These are phyloP conservation scores for Filobasidium uniguttulatum DNA, from an alignment of 1,284 basidiomycete species.

Conservation along the genomic window DNA sequence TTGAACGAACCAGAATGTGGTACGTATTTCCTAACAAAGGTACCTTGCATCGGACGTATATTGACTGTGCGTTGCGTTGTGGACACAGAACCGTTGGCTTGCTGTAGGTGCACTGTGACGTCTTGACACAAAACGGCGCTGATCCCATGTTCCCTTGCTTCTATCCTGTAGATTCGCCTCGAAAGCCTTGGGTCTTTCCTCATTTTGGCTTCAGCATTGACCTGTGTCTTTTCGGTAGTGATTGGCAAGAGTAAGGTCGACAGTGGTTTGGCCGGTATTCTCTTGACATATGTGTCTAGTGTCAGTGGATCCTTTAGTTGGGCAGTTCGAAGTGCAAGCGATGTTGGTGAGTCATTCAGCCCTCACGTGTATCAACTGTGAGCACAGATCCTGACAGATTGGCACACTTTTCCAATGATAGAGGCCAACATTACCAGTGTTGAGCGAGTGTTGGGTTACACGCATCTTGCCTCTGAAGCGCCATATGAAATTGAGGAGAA, in stretches of 20 bases:
- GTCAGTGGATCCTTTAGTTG: conserved; percentile 65
- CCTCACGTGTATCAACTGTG: no score
- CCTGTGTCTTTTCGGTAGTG: conserved; percentile 60
- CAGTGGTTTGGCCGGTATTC: conserved; percentile 80
- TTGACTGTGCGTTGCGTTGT: no score
- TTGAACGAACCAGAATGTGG: no score
- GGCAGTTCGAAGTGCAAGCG: conserved; percentile 77
- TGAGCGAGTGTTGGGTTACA: conserved; percentile 47
- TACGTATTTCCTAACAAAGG: no score
- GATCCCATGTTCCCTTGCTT: conserved; percentile 23
- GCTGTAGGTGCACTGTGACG: conserved; percentile 19
- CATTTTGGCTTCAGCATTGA: conserved; percentile 57
- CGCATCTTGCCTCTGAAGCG: conserved; percentile 61
- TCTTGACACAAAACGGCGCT: not conserved
- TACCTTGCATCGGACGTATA: no score
- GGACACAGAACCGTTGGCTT: conserved; percentile 33
- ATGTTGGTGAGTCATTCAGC: conserved; percentile 88
- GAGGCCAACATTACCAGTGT: conserved; percentile 32
- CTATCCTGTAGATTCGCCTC: conserved; percentile 37
- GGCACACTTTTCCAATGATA: not conserved
- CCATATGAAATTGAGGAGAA: conserved; percentile 55
- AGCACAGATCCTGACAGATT: conserved; percentile 40
- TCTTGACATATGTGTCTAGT: conserved; percentile 71
- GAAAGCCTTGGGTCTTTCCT: conserved; percentile 72
- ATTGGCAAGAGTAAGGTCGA: conserved; percentile 57